These are phyloP conservation scores for Flaveria bidentis DNA, from an alignment of 129 eudicot species.

Conservation along the genomic window DNA sequence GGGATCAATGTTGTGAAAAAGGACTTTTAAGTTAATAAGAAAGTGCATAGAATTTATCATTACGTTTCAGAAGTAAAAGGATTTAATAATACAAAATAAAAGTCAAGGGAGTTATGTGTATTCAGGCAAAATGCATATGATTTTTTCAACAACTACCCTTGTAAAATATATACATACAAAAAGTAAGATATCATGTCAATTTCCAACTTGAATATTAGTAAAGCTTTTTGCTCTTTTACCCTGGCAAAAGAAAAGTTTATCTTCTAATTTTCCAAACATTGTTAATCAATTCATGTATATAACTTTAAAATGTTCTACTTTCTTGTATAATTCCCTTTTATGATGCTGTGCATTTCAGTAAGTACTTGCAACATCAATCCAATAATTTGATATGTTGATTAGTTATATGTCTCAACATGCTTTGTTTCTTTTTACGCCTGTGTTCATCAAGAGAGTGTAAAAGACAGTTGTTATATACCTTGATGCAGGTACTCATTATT, in stretches of 20 bases:
- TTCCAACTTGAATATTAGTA: not conserved
- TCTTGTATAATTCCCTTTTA: not conserved
- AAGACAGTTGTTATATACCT: not conserved
- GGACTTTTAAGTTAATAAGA: not conserved
- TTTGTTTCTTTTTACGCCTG: not conserved
- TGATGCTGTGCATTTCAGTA: not conserved
- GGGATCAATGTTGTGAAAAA: not conserved
- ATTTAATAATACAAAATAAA: not conserved
- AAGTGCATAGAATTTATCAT: not conserved
- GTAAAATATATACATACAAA: not conserved
- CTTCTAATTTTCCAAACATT: not conserved
- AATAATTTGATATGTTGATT: slow-evolving; percentile 2
- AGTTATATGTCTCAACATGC: not conserved
- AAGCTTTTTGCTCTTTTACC: not conserved
- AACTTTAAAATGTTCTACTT: not conserved
- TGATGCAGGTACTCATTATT: slow-evolving; percentile 69
- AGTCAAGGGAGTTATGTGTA: not conserved
- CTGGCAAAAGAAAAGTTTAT: not conserved
- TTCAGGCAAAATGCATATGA: not conserved
- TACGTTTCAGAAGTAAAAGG: not conserved
- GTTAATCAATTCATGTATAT: not conserved
- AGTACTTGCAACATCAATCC: not conserved
- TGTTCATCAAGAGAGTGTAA: not conserved
- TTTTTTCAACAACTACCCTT: not conserved
- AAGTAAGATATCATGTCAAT: slow-evolving; percentile 6